Evolutionary conservation across 495 filamentous ascomycete species (phyloP), one percentile per base, ranked within the genome.

Genomic region (Tuber borchii): DNA sequence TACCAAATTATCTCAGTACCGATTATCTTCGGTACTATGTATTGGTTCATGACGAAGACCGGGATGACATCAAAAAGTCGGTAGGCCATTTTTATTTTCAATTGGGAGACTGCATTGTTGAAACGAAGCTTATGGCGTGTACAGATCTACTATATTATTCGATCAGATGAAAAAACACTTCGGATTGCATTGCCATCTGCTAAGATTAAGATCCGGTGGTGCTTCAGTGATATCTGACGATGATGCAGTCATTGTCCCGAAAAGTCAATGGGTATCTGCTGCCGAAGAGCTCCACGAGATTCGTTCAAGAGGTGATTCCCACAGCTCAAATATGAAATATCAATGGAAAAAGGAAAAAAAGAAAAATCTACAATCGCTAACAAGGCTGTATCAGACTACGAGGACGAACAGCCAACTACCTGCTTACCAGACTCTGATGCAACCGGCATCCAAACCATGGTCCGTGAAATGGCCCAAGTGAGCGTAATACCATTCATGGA

Each of bases 81-180:
- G 96, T 92, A 40, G 45, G 34, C 42, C 20, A n/a, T 44, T 10
- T 12, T 61, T 65, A 19, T 45, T 34, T 12, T 22, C 56, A 65
- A 65, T 31, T 17, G 56, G 17, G 40, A 40, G 34, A 22, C 10
- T 45, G 7, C 34, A 46, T 12, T 31, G 34, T 45, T 71, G 75
- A 31, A 51, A 68, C 61, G 45, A 71, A 70, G 39, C 78, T 74
- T 77, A 74, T 76, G n/a, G 39, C 71, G 72, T 77, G 31, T n/a
- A 46, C 69, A 83, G 82, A 73, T 83, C 82, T 48, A 83, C 72
- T n/a, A 61, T 71, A 12, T 73, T 97, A 37, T 99, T 95, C 82
- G 95, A 98, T 77, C 92, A 97, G 83, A 99, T 99, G 95, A 98
- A 98, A 84, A 89, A 94, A 40, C 93, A 97, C 83, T 95, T 98